phyloP scores from a whole-genome alignment of 2,329 filamentous ascomycete species.

The Clarireedia hainanense region DNA sequence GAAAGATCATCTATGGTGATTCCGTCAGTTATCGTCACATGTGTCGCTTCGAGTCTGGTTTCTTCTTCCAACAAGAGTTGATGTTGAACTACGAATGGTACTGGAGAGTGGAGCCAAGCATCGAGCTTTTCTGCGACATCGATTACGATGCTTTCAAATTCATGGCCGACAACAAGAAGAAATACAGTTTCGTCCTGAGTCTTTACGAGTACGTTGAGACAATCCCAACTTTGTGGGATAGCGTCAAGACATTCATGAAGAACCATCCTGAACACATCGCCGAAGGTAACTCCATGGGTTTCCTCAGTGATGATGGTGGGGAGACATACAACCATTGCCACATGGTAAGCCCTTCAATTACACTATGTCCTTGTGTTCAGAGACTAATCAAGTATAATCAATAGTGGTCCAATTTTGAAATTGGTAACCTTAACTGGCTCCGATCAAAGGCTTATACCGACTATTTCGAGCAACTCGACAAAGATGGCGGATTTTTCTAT shows the following conservation, averaged over 20 bases:
- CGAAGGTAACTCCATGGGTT: slow-evolving; percentile 78
- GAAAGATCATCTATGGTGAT: slow-evolving; percentile 97
- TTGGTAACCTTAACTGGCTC: slow-evolving; percentile 90
- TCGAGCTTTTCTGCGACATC: slow-evolving; percentile 94
- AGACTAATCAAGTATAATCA: slow-evolving; percentile 24
- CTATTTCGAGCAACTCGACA: slow-evolving; percentile 82
- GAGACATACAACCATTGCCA: slow-evolving; percentile 96
- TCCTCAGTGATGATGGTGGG: slow-evolving; percentile 85
- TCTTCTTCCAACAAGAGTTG: slow-evolving; percentile 93
- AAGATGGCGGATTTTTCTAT: slow-evolving; percentile 96
- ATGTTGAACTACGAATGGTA: slow-evolving; percentile 99
- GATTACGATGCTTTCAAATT: slow-evolving; percentile 93
- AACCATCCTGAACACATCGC: slow-evolving; percentile 82
- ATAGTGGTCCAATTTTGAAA: slow-evolving; percentile 98
- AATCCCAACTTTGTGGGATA: slow-evolving; percentile 93
- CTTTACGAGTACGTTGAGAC: slow-evolving; percentile 93
- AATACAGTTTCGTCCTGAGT: slow-evolving; percentile 95
- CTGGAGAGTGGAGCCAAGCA: slow-evolving; percentile 96
- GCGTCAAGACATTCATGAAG: slow-evolving; percentile 87
- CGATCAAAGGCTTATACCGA: slow-evolving; percentile 82
- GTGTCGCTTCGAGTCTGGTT: slow-evolving; percentile 98
- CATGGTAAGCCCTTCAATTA: slow-evolving; percentile 56
- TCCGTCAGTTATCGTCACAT: slow-evolving; percentile 97
- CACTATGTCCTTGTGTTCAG: neutral
- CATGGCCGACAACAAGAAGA: slow-evolving; percentile 95